Conservation (phyloP, 345 rosid genomes). For the Sonneratia alba region DNA sequence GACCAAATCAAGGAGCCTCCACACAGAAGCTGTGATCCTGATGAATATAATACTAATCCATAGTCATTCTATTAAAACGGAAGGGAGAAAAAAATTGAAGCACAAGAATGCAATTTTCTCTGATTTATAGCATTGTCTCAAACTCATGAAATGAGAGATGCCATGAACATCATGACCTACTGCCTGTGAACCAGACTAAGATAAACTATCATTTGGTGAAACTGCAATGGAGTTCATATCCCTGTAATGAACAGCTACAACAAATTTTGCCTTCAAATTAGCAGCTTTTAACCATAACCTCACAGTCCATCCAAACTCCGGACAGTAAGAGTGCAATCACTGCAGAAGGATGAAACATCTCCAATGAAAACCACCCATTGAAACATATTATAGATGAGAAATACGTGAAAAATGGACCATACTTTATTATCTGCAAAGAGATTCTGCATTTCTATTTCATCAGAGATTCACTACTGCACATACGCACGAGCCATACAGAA, state of each 20-base stretch:
- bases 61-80: neutral
- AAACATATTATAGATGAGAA: neutral
- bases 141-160: neutral
- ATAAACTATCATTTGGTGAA: conserved; percentile 81
- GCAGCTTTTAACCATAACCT: conserved; percentile 40
- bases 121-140: neutral
- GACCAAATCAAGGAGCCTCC: conserved; percentile 87
- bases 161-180: conserved; percentile 5
- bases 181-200: conserved; percentile 94
- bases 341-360: conserved; percentile 12
- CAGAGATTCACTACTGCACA: neutral
- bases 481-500: neutral
- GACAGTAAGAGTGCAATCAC: conserved; percentile 92
- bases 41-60: neutral
- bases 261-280: conserved; percentile 74
- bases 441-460: neutral
- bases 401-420: neutral
- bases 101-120: neutral
- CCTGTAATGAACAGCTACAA: conserved; percentile 85
- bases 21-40: conserved; percentile 95
- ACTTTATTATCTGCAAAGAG: neutral
- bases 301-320: conserved; percentile 73
- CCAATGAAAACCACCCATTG: neutral
- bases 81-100: neutral
- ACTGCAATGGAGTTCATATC: conserved; percentile 86